Evolutionary conservation across 2,329 filamentous ascomycete genomes (phyloP), one percentile per base, ranked within the genome.

Genomic region (Fusarium subtropicale): DNA sequence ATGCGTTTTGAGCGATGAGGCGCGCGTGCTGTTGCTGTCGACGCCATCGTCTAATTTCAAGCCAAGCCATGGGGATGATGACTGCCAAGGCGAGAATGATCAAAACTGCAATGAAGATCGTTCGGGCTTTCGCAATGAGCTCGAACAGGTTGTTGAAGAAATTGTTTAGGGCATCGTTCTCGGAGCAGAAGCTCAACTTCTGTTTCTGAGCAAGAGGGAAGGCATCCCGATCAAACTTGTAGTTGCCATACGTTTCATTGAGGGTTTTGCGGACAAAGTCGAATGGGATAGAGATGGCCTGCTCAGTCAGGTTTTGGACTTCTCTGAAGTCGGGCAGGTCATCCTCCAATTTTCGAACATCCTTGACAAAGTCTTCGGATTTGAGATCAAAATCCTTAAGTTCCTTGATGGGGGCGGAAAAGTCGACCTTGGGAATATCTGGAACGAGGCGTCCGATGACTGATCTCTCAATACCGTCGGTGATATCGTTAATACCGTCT

Each of bases 121-220:
- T 92, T 75, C 89, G 89, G 47, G 92, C 92, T 22, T 87, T 86
- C 56, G 85, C 81, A n/a, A 91, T 87, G 45, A 93, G 84, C 28
- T 87, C 81, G 52, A 88, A 88, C 2, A 98, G 84, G 15, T 84
- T 84, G 59, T 90, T 83, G 79, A 99, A 99, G 83, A 98, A 98
- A 68, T 90, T 85, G 75, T 90, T 89, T 79, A 99, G 91, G 33
- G 87, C 89, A 69, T 92, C 87, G 80, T 96, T 93, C 76, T 93
- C 89, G 42, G 93, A 93, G 83, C 96, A 99, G 82, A 99, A 98
- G 1, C 87, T 90, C 55, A 99, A 84, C 38, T 89, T 83, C 79
- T 97, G 87, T 82, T 97, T 97, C 72, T 90, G 82, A 2, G 96
- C 94, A 4, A 97, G 86, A 0, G 94, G 93, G 73, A 99, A 95